Percentiles rank a stretch among this genome's conserved stretches.
phyloP scores from a whole-genome alignment of 1,284 basidiomycete genomes.

The Mycena sp. region DNA sequence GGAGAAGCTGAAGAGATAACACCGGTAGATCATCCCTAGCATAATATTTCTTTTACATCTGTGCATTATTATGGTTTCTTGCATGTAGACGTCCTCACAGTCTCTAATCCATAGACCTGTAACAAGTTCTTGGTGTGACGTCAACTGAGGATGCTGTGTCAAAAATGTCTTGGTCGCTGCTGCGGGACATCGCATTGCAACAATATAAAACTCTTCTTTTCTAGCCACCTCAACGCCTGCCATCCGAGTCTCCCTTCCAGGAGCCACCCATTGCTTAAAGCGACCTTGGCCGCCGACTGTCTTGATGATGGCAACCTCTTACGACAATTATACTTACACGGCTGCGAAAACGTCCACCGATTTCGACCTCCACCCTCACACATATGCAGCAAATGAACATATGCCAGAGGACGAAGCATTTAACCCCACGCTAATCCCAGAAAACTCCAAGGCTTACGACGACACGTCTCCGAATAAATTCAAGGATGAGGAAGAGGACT shows the following conservation, averaged over 20 bases:
- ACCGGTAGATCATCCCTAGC: constrained; percentile 42
- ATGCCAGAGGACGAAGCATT: constrained; percentile 35
- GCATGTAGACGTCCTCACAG: too few relatives aligned
- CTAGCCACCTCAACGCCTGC: too few relatives aligned
- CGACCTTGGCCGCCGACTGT: too few relatives aligned
- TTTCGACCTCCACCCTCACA: constrained; percentile 6
- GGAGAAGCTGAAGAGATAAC: constrained; percentile 54
- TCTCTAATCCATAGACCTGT: too few relatives aligned
- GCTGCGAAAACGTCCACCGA: constrained; percentile 6
- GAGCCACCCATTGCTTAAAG: too few relatives aligned
- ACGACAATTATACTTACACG: constrained; percentile 17
- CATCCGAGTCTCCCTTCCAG: too few relatives aligned
- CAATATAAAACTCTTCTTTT: too few relatives aligned
- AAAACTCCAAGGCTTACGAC: constrained; percentile 25
- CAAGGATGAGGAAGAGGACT: constrained; percentile 11
- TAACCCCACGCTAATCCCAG: constrained; percentile 30
- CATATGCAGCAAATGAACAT: not conserved
- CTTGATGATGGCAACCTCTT: constrained; percentile 19
- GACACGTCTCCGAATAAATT: constrained; percentile 1
- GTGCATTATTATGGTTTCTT: constrained; percentile 18
- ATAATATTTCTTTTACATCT: constrained; percentile 17
- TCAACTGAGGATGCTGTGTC: too few relatives aligned
- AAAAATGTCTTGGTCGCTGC: too few relatives aligned
- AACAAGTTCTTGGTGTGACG: too few relatives aligned
- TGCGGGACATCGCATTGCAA: too few relatives aligned